These are phyloP conservation scores for Phialophora tarda DNA, from an alignment of 2,329 filamentous ascomycete genomes.

Conservation along the genomic window DNA sequence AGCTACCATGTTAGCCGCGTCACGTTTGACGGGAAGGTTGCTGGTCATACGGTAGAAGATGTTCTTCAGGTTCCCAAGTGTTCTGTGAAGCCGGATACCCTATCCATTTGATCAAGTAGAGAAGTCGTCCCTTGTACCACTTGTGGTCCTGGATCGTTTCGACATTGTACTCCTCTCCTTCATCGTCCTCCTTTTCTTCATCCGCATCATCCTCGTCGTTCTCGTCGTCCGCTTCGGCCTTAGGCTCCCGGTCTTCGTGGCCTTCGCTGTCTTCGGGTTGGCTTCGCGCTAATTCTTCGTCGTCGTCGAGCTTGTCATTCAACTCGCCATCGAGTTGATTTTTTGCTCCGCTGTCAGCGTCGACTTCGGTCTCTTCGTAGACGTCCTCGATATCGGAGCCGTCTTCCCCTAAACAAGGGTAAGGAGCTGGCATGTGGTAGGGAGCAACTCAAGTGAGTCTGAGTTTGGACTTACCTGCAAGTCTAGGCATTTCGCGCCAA, in stretches of 20 bases:
- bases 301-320: conserved; percentile 42
- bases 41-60: conserved; percentile 47
- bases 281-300: conserved; percentile 43
- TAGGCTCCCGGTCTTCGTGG: conserved; percentile 44
- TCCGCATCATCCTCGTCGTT: conserved; percentile 45
- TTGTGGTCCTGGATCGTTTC: conserved; percentile 21
- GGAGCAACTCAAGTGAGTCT: background rate
- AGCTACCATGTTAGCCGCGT: conserved; percentile 5
- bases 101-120: conserved; percentile 55
- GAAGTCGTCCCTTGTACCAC: conserved; percentile 35
- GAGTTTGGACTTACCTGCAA: conserved; percentile 4
- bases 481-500: conserved; percentile 9
- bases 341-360: conserved; percentile 26
- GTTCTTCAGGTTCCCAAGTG: conserved; percentile 55
- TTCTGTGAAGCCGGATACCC: conserved; percentile 53
- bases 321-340: conserved; percentile 32
- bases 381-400: conserved; percentile 13
- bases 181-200: conserved; percentile 3
- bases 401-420: conserved; percentile 10
- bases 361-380: conserved; percentile 7
- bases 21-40: background rate
- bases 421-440: conserved; percentile 2
- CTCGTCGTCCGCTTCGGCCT: conserved; percentile 46
- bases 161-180: conserved; percentile 27
- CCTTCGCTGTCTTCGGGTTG: conserved; percentile 48